Percentiles rank a stretch among this genome's conserved stretches.
phyloP scores from a whole-genome alignment of 306 rosid genomes.

The Corylus avellana region DNA sequence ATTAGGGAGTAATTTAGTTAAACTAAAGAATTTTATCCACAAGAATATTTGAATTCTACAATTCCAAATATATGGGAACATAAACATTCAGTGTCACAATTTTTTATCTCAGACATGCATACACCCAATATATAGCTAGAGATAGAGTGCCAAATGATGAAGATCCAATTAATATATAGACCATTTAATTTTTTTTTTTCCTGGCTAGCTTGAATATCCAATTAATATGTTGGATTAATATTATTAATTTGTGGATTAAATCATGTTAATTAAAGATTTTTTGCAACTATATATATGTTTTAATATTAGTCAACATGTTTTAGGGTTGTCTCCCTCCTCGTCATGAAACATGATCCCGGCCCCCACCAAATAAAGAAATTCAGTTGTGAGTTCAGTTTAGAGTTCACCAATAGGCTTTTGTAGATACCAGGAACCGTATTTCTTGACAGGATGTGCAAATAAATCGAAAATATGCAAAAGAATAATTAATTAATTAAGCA shows the following conservation, averaged over 20 bases:
- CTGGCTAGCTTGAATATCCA: no score
- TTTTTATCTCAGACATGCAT: no score
- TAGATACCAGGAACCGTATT: neutral
- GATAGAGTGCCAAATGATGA: no score
- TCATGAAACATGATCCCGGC: neutral
- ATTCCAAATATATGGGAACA: neutral
- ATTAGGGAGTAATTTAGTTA: neutral
- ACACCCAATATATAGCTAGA: no score
- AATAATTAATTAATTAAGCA: neutral
- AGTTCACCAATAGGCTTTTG: slow-evolving; percentile 2
- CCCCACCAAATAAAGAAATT: neutral
- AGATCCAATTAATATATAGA: no score
- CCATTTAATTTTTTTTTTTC: no score
- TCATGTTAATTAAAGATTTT: no score
- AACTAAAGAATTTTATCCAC: neutral
- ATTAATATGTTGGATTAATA: no score
- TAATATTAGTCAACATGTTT: neutral
- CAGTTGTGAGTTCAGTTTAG: slow-evolving; percentile 6
- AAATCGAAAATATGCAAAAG: neutral
- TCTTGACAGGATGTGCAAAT: neutral
- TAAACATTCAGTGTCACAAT: neutral
- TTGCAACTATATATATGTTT: neutral
- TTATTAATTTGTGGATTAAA: no score
- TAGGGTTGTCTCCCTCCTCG: neutral
- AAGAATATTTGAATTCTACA: neutral